Evolutionary conservation across 805 yeast species (phyloP).

Genomic region (Candida quercuum): DNA sequence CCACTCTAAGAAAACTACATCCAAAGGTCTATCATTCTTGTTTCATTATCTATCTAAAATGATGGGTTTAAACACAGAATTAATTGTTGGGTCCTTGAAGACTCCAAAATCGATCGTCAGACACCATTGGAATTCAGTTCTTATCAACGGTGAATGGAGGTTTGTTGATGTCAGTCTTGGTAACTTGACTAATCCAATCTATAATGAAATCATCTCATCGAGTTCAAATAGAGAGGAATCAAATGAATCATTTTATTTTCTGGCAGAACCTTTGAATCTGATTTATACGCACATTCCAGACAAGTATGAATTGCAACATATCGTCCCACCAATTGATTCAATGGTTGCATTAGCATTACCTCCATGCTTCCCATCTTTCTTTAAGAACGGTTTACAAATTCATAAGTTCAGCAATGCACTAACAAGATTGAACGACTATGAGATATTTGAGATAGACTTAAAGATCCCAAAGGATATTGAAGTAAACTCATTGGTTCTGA

Average conservation of each 20-base stretch:
- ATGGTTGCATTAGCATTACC: constrained; percentile 78
- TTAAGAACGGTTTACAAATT: constrained; percentile 52
- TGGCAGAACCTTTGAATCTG: constrained; percentile 68
- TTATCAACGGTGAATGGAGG: constrained; percentile 72
- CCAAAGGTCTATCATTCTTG: constrained; percentile 72
- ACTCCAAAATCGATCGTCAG: constrained; percentile 68
- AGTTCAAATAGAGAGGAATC: constrained; percentile 24
- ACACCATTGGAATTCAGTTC: constrained; percentile 85
- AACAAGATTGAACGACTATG: constrained; percentile 67
- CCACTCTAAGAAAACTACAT: constrained; percentile 46
- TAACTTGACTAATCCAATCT: constrained; percentile 48
- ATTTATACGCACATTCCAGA: constrained; percentile 86
- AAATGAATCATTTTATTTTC: constrained; percentile 58
- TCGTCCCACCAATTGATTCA: constrained; percentile 78
- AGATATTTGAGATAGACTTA: constrained; percentile 73
- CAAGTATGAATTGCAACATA: constrained; percentile 74
- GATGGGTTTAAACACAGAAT: constrained; percentile 66
- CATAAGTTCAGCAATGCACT: constrained; percentile 72
- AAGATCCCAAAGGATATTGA: constrained; percentile 69
- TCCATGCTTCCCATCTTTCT: constrained; percentile 77
- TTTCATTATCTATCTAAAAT: constrained; percentile 69
- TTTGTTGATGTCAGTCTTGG: constrained; percentile 72
- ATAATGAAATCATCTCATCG: constrained; percentile 34
- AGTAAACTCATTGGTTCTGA: constrained; percentile 53
- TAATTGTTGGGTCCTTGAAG: constrained; percentile 79